These are phyloP conservation scores for Penicillium oxalicum DNA, from an alignment of 2,329 filamentous ascomycete genomes.

Conservation along the genomic window DNA sequence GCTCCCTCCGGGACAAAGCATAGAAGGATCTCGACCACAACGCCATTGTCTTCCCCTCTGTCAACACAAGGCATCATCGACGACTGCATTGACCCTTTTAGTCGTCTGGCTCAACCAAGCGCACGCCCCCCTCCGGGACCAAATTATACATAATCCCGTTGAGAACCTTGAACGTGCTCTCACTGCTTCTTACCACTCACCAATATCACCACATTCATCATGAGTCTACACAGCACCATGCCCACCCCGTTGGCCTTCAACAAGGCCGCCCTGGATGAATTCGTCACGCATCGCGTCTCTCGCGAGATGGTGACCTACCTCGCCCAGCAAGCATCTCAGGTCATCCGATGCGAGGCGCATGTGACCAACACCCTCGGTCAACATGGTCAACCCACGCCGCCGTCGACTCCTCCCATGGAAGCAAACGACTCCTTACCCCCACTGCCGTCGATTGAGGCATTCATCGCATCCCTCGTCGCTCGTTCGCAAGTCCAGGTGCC, in stretches of 20 bases:
- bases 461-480: constrained; percentile 85
- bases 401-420: constrained; percentile 52
- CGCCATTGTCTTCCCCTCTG: too few species aligned
- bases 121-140: too few species aligned
- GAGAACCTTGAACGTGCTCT: too few species aligned
- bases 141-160: neutral
- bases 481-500: constrained; percentile 95
- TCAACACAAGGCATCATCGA: too few species aligned
- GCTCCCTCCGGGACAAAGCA: neutral
- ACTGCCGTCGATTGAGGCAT: constrained; percentile 76
- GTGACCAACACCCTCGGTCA: constrained; percentile 37
- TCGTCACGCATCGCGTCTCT: constrained; percentile 43
- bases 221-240: constrained; percentile 10
- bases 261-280: constrained; percentile 43
- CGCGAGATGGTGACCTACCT: constrained; percentile 45
- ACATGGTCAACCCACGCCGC: constrained; percentile 54
- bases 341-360: constrained; percentile 51
- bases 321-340: constrained; percentile 42
- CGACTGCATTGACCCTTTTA: too few species aligned
- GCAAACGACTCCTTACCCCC: constrained; percentile 36
- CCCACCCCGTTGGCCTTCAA: constrained; percentile 25
- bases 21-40: too few species aligned
- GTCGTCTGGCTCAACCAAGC: too few species aligned
- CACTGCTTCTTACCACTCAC: too few species aligned
- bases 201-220: neutral